These are phyloP conservation scores for Cyberlindnera sargentensis DNA, from an alignment of 805 yeast genomes.

Conservation along the genomic window DNA sequence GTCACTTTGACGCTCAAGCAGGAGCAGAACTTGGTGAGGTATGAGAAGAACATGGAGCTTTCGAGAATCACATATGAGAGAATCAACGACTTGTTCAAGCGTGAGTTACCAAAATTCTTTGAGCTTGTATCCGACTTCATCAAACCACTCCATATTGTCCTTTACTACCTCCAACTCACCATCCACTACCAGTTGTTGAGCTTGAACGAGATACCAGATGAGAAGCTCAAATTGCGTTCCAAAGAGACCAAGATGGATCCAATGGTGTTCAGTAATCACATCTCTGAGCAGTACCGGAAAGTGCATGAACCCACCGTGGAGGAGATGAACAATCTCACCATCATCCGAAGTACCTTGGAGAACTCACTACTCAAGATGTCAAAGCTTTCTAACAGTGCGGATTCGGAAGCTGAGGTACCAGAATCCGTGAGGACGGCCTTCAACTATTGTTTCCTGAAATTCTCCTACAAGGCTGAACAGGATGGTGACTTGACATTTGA, in stretches of 20 bases:
- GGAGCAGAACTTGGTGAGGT: constrained; percentile 28
- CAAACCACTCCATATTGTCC: constrained; percentile 22
- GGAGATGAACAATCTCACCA: constrained; percentile 2
- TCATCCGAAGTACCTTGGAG: constrained; percentile 8
- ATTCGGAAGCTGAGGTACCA: neutral
- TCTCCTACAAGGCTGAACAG: constrained; percentile 29
- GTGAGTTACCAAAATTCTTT: constrained; percentile 41
- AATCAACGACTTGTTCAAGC: constrained; percentile 33
- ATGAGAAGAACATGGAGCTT: constrained; percentile 25
- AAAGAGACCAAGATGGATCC: constrained; percentile 4
- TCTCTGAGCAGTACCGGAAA: constrained; percentile 6
- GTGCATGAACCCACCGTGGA: neutral
- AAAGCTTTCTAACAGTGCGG: neutral
- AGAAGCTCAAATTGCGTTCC: constrained; percentile 7
- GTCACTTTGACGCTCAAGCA: constrained; percentile 30
- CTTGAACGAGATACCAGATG: constrained; percentile 7
- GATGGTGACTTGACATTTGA: constrained; percentile 36
- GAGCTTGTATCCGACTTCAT: constrained; percentile 26
- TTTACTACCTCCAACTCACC: constrained; percentile 34
- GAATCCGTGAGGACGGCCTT: constrained; percentile 5
- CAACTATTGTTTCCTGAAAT: constrained; percentile 33
- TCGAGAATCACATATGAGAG: constrained; percentile 30
- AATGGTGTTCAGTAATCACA: constrained; percentile 1
- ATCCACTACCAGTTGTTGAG: constrained; percentile 28
- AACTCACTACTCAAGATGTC: too few species aligned